phyloP scores from a whole-genome alignment of 345 rosid species.

The Lumnitzera racemosa region DNA sequence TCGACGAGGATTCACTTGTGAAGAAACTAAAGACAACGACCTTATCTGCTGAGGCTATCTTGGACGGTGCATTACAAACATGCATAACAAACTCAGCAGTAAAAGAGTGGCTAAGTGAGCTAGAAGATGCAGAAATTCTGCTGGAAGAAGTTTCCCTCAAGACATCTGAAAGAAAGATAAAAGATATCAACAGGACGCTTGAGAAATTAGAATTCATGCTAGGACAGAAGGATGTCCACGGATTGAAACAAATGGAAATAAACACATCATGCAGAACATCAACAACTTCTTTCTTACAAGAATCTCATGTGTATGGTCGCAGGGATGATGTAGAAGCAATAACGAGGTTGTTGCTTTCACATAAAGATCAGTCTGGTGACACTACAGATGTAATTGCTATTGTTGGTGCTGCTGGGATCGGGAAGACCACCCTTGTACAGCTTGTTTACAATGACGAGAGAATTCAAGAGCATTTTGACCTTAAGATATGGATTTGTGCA shows the following conservation, averaged over 20 bases:
- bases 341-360: conserved; percentile 8
- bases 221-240: conserved; percentile 6
- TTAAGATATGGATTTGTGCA: conserved; percentile 22
- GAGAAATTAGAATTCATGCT: conserved; percentile 8
- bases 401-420: conserved; percentile 4
- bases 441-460: conserved; percentile 13
- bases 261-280: background rate
- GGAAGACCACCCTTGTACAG: conserved; percentile 13
- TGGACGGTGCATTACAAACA: conserved; percentile 13
- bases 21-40: conserved; percentile 4
- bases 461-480: conserved; percentile 10
- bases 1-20: background rate
- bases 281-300: conserved; percentile 14
- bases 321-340: conserved; percentile 10
- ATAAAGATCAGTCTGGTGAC: background rate
- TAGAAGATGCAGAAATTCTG: conserved; percentile 12
- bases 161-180: background rate
- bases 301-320: conserved; percentile 19
- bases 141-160: conserved; percentile 6
- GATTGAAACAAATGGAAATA: conserved; percentile 3
- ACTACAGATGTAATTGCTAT: background rate
- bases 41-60: conserved; percentile 2
- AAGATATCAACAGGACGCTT: conserved; percentile 1
- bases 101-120: conserved; percentile 11
- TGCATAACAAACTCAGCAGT: conserved; percentile 2